Base-by-base conservation (phyloP, 2,329 filamentous ascomycete species). In the Amphichorda felina region DNA sequence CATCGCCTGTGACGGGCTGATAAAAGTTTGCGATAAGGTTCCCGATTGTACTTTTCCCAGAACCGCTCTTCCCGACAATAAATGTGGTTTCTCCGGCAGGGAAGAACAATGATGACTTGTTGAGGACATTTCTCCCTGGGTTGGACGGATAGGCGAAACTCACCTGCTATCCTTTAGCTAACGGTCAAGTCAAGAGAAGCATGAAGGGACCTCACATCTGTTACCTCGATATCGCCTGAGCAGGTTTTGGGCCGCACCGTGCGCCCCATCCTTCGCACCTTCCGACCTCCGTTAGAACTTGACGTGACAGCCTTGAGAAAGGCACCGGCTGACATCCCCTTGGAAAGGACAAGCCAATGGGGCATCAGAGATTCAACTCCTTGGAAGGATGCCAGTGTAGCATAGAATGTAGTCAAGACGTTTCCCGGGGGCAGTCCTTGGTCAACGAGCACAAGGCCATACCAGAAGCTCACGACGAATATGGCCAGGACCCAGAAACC, bases 401-500 rank as follows among this genome's bases (percentile, higher is more conserved):
- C 75, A 63, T 91, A 94, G 44, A 96, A 95, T 0, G 86, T 82
- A 0, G 84, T 91, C 30, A 95, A 56, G 3, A 94, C 73, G 37
- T 79, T 64, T 1, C 79, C 82, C 0, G 84, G 61, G 9, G 63
- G 66, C 10, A 74, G 59, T 1, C 75, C 75, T 2, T 69, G 57
- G 8, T 66, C 63, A 8, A 91, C 76, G 2, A 94, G 67, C 2
- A 72, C 62, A 19, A 80, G 72, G 0, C 87, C 88, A 46, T 88
- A 94, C 75, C 84, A 94, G 49, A 96, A 95, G 0, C 87, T 88
- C 38, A 87, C 72, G 0, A 93, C 79, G 44, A 96, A 95, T 52
- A 95, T 77, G 2, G 66, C 68, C 4, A 86, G 70, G 21, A 81
- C 77, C 61, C 87, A 77, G 44, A 93, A 73, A 32, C 80, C 78